phyloP scores from a whole-genome alignment of 768 basidiomycete species.

The Cystofilobasidium bisporidii region DNA sequence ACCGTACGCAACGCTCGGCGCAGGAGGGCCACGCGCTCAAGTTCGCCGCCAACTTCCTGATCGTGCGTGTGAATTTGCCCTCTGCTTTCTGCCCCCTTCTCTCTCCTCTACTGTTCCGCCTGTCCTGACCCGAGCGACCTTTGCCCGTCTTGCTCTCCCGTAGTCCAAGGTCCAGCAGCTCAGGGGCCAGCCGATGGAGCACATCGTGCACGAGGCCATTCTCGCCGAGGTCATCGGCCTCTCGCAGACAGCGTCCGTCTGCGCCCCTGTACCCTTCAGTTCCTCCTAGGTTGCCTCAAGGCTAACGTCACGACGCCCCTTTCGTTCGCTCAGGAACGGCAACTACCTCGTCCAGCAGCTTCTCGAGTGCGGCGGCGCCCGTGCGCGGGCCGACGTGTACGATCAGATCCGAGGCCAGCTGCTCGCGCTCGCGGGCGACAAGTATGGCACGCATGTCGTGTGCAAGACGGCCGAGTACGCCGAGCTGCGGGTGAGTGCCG shows the following conservation, averaged over 20 bases:
- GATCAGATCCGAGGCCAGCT: constrained; percentile 34
- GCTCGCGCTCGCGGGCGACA: constrained; percentile 36
- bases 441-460: constrained; percentile 38
- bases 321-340: constrained; percentile 30
- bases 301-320: not conserved
- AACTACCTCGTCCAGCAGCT: constrained; percentile 40
- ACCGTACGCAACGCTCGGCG: constrained; percentile 23
- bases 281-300: not conserved
- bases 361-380: constrained; percentile 32
- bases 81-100: not conserved
- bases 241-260: constrained; percentile 25
- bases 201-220: constrained; percentile 24
- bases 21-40: constrained; percentile 28
- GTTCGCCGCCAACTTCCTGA: constrained; percentile 28
- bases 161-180: constrained; percentile 27
- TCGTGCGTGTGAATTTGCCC: constrained; percentile 20
- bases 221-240: constrained; percentile 24
- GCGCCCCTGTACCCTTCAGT: too few species aligned
- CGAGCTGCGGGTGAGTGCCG: constrained; percentile 35
- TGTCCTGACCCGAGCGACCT: not conserved
- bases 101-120: not conserved
- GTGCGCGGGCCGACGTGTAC: constrained; percentile 34
- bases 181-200: constrained; percentile 24
- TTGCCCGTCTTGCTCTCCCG: not conserved
- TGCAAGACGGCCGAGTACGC: constrained; percentile 35